Base-by-base conservation (phyloP, 1,284 basidiomycete species). In the Fistulinella cinereoalba region DNA sequence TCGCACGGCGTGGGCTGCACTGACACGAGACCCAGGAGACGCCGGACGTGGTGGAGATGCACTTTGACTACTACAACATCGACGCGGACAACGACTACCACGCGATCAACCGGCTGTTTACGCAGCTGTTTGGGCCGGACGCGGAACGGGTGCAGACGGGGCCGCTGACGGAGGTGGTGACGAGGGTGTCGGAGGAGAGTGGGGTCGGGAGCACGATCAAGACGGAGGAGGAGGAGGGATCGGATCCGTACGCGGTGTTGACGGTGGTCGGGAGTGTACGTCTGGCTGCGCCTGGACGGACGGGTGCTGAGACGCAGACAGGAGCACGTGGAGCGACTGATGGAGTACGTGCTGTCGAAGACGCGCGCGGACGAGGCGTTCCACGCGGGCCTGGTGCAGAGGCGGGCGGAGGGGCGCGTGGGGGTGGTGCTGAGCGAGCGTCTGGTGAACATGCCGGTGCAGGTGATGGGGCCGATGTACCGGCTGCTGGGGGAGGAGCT, bases 61-160 rank as follows among this genome's bases (percentile, higher is more conserved):
- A 91, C 61, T 96, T 97, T 62, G 92, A 95, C 58, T 97, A 95
- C 66, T 92, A 90, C 75, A 85, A 90, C 66, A 81, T 91, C 4
- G 85, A 90, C 56, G 79, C 87, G 2, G 76, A 77, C 38, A 76
- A 91, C 50, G 93, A 97, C 72, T 94, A 88, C 68, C 83, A 88
- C 52, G 89, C 91, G 1, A 72, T 94, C 63, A 92, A 93, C 59
- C 79, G 88, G 0, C 77, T 97, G 4, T 69, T 94, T 3, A 69
- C 70, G 0, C 93, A 96, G 66, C 82, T 93, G 8, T 84, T 96
- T 55, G 83, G 88, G 12, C 72, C 79, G n/a, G 93, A 96, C 65
- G 82, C 89, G 0, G 80, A 88, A 42, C 60, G 72, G 4, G 72
- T 97, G 40, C 73, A 85, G 53, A 69, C 88, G 0, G 77, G 86